Conservation (phyloP, 257 asterid species). For the Fraxinus pennsylvanica region DNA sequence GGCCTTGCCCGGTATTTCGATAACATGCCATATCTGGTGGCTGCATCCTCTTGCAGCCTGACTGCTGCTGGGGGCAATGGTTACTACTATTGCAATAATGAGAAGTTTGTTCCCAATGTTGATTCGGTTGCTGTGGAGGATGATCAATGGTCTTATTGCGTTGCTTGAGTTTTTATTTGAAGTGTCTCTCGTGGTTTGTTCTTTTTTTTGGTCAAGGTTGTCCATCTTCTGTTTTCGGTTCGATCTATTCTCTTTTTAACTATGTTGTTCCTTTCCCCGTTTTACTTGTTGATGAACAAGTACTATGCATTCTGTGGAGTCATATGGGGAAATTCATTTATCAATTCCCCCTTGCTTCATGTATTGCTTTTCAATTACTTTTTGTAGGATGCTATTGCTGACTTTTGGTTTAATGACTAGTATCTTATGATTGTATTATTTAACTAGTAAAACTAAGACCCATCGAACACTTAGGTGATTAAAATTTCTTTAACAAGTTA, state of each 20-base stretch:
- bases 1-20: conserved; percentile 37
- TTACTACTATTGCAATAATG: conserved; percentile 41
- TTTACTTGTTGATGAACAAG: neutral
- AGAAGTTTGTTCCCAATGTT: conserved; percentile 23
- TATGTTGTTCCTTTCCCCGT: neutral
- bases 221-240: neutral
- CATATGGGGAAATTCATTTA: neutral
- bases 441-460: neutral
- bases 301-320: neutral
- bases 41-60: conserved; percentile 35
- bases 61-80: conserved; percentile 32
- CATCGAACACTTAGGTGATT: too few relatives aligned
- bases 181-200: neutral
- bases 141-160: conserved; percentile 45
- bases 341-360: neutral
- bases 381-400: neutral
- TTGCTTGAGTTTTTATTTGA: conserved; percentile 28
- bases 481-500: too few relatives aligned
- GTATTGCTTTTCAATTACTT: neutral
- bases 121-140: conserved; percentile 38
- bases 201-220: neutral
- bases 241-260: neutral
- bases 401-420: neutral
- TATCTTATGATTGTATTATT: neutral
- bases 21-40: conserved; percentile 61